phyloP scores from a whole-genome alignment of 805 yeast genomes.

The Candida vaughaniae region DNA sequence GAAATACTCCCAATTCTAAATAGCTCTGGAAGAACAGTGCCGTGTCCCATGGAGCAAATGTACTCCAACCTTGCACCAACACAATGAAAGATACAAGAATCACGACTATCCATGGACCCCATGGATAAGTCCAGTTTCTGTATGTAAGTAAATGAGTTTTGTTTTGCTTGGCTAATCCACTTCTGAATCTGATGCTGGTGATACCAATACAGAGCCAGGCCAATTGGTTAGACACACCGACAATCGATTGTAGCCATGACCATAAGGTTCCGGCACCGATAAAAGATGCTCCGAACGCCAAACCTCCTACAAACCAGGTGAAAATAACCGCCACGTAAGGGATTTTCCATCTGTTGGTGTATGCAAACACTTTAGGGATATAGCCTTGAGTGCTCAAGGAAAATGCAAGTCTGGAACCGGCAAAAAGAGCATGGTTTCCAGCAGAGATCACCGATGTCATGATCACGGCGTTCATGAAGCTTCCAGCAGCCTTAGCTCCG shows the following conservation, averaged over 20 bases:
- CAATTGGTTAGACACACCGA: slow-evolving; percentile 52
- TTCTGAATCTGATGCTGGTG: slow-evolving; percentile 49
- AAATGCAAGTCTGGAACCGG: slow-evolving; percentile 49
- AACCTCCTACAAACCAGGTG: slow-evolving; percentile 55
- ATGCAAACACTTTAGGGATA: slow-evolving; percentile 43
- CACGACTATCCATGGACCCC: slow-evolving; percentile 48
- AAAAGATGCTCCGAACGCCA: slow-evolving; percentile 60
- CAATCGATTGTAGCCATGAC: slow-evolving; percentile 53
- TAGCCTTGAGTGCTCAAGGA: slow-evolving; percentile 52
- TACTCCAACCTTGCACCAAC: slow-evolving; percentile 54
- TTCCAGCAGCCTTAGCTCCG: slow-evolving; percentile 41
- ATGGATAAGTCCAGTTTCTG: slow-evolving; percentile 53
- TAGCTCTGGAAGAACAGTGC: slow-evolving; percentile 44
- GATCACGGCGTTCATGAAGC: slow-evolving; percentile 54
- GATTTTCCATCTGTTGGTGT: slow-evolving; percentile 40
- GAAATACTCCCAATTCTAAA: slow-evolving; percentile 48
- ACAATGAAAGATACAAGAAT: slow-evolving; percentile 43
- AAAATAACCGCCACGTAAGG: slow-evolving; percentile 50
- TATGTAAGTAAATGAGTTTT: slow-evolving; percentile 40
- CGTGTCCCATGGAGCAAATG: slow-evolving; percentile 46
- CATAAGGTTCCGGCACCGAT: slow-evolving; percentile 54
- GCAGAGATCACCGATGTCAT: slow-evolving; percentile 55
- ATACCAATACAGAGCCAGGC: slow-evolving; percentile 52
- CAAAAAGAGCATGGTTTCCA: slow-evolving; percentile 53
- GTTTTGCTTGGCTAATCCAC: slow-evolving; percentile 44